Evolutionary conservation across 371 early-diverging fungal species (phyloP), one percentile per base, ranked within the genome.

Genomic region (Lichtheimia corymbifera): DNA sequence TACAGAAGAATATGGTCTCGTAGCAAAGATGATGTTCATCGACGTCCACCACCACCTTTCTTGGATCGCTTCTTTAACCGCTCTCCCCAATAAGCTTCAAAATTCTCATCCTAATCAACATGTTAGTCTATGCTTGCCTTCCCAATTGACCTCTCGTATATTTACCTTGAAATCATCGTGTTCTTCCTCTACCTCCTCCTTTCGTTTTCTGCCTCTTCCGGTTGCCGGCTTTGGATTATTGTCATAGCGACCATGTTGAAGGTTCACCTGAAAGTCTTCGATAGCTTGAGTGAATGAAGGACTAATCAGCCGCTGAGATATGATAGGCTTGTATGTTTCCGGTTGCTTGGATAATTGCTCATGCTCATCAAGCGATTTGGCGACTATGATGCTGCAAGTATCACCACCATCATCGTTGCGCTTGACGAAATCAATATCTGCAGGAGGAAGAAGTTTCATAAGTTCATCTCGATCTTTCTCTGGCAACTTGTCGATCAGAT

Each of bases 51-150:
- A 9, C 11, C 11, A 35, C 35, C 35, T 35, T 17, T 47, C 47
- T 47, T 47, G 47, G 47, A 17, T 35, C 35, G 35, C 47, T 47
- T 47, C 22, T 47, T 47, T 11, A 47, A 17, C 17, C 47, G 14
- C 11, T 47, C 47, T n/a, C 47, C 47, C 47, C 47, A 47, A 11
- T 47, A 47, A 47, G 47, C 47, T 47, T 47, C 47, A 47, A 18
- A 47, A 5, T 47, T 4, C 22, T 47, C 47, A 47, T 47, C 47
- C 47, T 47, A 47, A 47, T 47, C n/a, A n/a, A 47, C 47, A 13
- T 7, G 22, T n/a, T 2, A 47, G 47, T 18, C 0, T 2, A 2
- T n/a, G 11, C 18, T 3, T n/a, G 1, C 14, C 1, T 47, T 2
- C 11, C 5, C 47, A 2, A 47, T n/a, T 5, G 2, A 7, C 11